These are phyloP conservation scores for Fusarium pseudonygamai DNA, from an alignment of 2,329 filamentous ascomycete species.

Conservation along the genomic window DNA sequence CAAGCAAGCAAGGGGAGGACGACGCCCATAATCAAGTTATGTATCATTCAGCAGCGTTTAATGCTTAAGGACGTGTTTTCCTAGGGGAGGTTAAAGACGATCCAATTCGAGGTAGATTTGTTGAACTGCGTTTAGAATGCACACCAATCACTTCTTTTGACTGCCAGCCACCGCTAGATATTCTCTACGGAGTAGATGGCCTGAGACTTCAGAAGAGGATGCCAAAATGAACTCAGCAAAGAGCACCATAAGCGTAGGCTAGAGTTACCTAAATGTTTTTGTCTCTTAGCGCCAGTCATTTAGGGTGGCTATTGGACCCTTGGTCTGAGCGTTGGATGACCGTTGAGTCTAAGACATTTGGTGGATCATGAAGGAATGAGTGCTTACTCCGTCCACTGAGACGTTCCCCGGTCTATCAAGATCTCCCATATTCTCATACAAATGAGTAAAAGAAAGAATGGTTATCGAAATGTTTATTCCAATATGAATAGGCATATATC, in stretches of 20 bases:
- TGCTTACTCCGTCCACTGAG: neutral
- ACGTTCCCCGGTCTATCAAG: too few species aligned
- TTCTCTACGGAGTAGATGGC: too few species aligned
- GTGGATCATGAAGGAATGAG: neutral
- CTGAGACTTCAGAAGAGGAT: accelerated
- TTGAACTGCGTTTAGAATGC: neutral
- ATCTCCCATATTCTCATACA: too few species aligned
- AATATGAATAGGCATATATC: too few species aligned
- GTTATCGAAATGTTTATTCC: neutral
- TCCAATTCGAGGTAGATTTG: neutral
- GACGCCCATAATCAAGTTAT: slow-evolving; percentile 32
- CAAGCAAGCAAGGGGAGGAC: slow-evolving; percentile 11
- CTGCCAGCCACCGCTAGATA: neutral
- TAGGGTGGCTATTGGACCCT: too few species aligned
- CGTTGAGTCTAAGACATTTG: neutral
- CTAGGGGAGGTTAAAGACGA: neutral
- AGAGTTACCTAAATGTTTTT: neutral
- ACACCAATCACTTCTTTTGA: slow-evolving; percentile 3
- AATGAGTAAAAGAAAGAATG: too few species aligned
- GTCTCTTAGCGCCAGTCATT: too few species aligned
- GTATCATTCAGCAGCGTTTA: slow-evolving; percentile 26
- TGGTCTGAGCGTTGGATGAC: slow-evolving; percentile 10
- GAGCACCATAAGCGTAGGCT: neutral
- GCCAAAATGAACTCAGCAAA: neutral
- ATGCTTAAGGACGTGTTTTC: slow-evolving; percentile 14